Evolutionary conservation across 768 basidiomycete genomes (phyloP), one percentile per base, ranked within the genome.

Genomic region (Suillus brevipes): DNA sequence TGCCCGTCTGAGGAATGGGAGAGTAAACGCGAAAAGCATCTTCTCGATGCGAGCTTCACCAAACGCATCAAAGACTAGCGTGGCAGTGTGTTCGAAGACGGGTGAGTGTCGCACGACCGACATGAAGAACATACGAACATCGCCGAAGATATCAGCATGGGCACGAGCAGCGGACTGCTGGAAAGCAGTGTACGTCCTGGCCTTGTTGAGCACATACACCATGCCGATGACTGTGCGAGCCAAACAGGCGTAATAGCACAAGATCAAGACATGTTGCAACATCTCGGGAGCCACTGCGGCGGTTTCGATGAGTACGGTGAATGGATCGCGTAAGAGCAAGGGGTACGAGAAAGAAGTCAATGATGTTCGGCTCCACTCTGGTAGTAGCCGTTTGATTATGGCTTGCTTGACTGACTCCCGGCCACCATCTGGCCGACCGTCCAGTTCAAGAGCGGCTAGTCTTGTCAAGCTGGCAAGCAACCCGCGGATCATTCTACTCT

Each of bases 261-360:
- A 83, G 45, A 92, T 82, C n/a, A 95, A 84, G 53, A 97, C 90
- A 69, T 97, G 91, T 38, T 90, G 87, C 34, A 99, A 84, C 73
- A 95, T 90, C 66, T 95, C 92, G 0, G 95, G 96, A 0, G 91
- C 89, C 53, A 97, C 89, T 2, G 92, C 91, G 0, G 96, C 95
- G 0, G 91, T 88, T 78, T 99, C 97, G 31, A 97, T 83, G 25
- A 99, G 83, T 45, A 97, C 84, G 3, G 91, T 90, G 70, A 98
- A 89, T 0, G 97, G 96, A 74, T 97, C 94, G 23, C 96, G 86
- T 3, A 94, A 85, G 16, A 99, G 87, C 0, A 98, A 79, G 1
- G 96, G 95, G 62, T 89, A 90, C 0, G 92, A 89, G 67, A 92
- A 90, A 2, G 92, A 89, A 5, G 89, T 91, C 64, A 94, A 81